phyloP scores from a whole-genome alignment of 306 rosid genomes.

The Geum urbanum region DNA sequence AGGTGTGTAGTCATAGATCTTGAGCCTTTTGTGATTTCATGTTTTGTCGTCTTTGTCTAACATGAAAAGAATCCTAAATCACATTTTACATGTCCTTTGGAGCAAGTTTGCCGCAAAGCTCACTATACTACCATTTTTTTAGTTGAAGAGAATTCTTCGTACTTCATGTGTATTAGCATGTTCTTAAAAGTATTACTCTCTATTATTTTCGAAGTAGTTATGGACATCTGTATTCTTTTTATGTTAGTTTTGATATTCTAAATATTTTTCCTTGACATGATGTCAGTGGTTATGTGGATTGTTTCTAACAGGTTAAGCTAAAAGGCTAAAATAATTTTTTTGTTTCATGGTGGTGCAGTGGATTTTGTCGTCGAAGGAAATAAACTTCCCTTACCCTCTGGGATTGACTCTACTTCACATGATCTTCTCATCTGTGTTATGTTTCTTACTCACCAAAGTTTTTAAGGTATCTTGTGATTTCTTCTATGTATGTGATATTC shows the following conservation, averaged over 20 bases:
- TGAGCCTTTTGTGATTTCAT: too few relatives aligned
- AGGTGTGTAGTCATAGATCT: too few relatives aligned
- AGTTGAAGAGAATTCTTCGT: background rate
- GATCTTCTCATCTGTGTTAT: conserved; percentile 91
- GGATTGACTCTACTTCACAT: conserved; percentile 96
- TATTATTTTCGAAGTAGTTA: background rate
- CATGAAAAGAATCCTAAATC: too few relatives aligned
- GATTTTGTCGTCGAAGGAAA: conserved; percentile 95
- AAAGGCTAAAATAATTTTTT: conserved; percentile 29
- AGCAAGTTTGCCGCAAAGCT: too few relatives aligned
- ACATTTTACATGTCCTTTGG: too few relatives aligned
- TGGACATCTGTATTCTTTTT: background rate
- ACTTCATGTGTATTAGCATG: background rate
- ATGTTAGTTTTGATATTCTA: background rate
- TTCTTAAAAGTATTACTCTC: background rate
- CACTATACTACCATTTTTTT: too few relatives aligned
- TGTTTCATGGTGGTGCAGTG: conserved; percentile 51
- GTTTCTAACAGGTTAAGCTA: background rate
- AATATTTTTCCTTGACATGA: background rate
- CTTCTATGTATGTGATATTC: background rate
- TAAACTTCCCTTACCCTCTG: conserved; percentile 95
- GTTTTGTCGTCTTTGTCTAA: too few relatives aligned
- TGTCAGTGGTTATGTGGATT: background rate
- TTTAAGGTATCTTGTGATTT: conserved; percentile 54
- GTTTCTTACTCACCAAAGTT: conserved; percentile 77